phyloP scores from a whole-genome alignment of 805 yeast genomes.

The Nadsonia fulvescens region DNA sequence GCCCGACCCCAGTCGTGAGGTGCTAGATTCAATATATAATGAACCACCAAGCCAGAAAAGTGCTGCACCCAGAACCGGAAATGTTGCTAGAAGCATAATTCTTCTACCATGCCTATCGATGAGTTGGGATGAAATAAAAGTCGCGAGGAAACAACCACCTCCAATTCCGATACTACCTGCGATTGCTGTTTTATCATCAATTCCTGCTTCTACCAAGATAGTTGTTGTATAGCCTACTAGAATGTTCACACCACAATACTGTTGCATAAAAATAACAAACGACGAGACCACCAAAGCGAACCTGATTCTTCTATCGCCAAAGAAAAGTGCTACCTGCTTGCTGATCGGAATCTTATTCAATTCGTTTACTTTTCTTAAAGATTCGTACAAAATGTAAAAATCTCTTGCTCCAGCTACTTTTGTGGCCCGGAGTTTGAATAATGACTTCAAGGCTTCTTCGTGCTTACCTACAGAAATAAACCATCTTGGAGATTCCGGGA shows the following conservation, averaged over 20 bases:
- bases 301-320: constrained; percentile 29
- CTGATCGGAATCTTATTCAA: constrained; percentile 14
- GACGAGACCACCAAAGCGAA: constrained; percentile 33
- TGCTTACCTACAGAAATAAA: constrained; percentile 35
- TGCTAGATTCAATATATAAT: constrained; percentile 7
- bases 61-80: constrained; percentile 31
- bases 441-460: constrained; percentile 32
- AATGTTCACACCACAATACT: constrained; percentile 36
- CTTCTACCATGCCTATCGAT: constrained; percentile 35
- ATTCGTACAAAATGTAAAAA: constrained; percentile 29
- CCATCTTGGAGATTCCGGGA: constrained; percentile 62
- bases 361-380: constrained; percentile 28
- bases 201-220: constrained; percentile 27
- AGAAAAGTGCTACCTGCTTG: constrained; percentile 24
- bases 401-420: constrained; percentile 39
- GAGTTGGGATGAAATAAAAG: constrained; percentile 30
- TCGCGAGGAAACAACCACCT: constrained; percentile 29
- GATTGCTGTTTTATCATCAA: constrained; percentile 26
- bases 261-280: constrained; percentile 35
- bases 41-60: constrained; percentile 15
- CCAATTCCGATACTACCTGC: constrained; percentile 32
- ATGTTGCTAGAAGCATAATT: constrained; percentile 26
- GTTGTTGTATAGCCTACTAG: constrained; percentile 34
- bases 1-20: constrained; percentile 3
- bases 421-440: no score